Conservation (phyloP, 257 asterid genomes). For the Gentiana macrophylla region DNA sequence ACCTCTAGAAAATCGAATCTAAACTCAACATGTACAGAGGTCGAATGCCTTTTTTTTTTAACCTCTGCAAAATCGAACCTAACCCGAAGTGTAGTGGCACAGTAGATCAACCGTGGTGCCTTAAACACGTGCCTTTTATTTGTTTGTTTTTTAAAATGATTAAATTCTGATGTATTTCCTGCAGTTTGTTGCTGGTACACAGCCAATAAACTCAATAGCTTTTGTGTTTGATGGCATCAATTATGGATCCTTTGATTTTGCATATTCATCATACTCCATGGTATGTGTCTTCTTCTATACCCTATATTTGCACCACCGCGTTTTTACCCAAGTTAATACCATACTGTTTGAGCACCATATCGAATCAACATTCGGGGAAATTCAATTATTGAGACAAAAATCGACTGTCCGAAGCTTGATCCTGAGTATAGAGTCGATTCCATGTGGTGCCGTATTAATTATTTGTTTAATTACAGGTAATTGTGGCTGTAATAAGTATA, state of each 20-base stretch:
- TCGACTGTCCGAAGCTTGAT: neutral
- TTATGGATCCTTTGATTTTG: conserved; percentile 12
- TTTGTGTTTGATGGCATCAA: conserved; percentile 77
- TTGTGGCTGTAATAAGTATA: conserved; percentile 55
- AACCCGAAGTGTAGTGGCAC: too few relatives aligned
- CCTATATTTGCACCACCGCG: too few relatives aligned
- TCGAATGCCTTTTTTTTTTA: too few relatives aligned
- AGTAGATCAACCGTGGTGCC: too few relatives aligned
- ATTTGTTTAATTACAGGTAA: conserved; percentile 31
- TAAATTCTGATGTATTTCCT: neutral
- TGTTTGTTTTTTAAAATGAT: too few relatives aligned
- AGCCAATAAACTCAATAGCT: conserved; percentile 80
- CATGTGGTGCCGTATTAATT: neutral
- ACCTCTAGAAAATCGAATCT: too few relatives aligned
- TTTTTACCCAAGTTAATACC: too few relatives aligned
- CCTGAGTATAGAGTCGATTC: neutral
- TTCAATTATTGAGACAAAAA: neutral
- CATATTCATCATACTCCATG: conserved; percentile 12
- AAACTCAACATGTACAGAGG: too few relatives aligned
- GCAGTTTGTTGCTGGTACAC: conserved; percentile 94
- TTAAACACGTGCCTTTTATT: too few relatives aligned
- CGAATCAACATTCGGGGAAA: neutral
- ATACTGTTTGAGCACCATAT: neutral
- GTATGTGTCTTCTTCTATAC: neutral
- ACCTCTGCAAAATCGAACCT: too few relatives aligned